Conservation (phyloP, 73 alveolate species). For the Tetrahymena malaccensis region DNA sequence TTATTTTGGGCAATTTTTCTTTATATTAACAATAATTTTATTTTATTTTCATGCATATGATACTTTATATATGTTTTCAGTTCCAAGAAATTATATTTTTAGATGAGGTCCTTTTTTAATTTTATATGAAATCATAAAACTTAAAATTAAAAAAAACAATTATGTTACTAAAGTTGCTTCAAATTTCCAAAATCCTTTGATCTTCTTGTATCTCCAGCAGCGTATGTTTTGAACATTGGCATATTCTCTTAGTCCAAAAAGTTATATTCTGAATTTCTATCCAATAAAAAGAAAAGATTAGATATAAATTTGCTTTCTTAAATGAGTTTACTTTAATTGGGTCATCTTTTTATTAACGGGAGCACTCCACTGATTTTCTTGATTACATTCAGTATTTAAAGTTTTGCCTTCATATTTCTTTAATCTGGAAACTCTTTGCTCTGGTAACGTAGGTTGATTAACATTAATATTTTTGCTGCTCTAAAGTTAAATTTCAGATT, state of each 20-base stretch:
- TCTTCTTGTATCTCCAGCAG: not conserved
- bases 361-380: not conserved
- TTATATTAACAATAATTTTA: no score
- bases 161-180: not conserved
- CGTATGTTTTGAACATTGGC: not conserved
- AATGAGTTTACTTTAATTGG: not conserved
- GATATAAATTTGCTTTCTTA: not conserved
- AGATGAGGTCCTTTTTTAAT: not conserved
- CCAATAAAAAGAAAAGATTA: not conserved
- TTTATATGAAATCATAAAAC: not conserved
- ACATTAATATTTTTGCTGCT: not conserved
- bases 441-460: not conserved
- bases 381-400: not conserved
- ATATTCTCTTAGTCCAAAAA: not conserved
- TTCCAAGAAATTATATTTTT: not conserved
- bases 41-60: no score
- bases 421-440: not conserved
- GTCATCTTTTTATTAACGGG: not conserved
- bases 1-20: no score
- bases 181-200: not conserved
- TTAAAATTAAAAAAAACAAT: not conserved
- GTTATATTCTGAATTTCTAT: not conserved
- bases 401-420: not conserved
- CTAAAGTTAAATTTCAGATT: not conserved
- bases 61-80: not conserved